These are phyloP conservation scores for Cyberlindnera maclurae DNA, from an alignment of 805 yeast species.

Conservation along the genomic window DNA sequence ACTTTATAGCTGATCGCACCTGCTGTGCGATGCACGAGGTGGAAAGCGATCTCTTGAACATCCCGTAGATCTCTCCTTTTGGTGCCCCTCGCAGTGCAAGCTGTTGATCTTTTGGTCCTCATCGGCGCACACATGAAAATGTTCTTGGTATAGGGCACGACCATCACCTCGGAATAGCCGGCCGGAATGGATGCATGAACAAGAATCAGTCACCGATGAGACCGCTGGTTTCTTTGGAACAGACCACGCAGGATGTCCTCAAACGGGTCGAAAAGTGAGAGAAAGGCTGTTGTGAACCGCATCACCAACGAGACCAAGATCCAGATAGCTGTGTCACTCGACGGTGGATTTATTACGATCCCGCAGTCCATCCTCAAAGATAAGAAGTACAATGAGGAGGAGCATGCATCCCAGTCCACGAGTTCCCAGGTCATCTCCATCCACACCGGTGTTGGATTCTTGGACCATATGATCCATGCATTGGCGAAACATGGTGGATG, in stretches of 20 bases:
- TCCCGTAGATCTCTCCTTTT: too few relatives aligned
- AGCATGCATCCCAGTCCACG: constrained; percentile 59
- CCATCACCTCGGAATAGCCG: too few relatives aligned
- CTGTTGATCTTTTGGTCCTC: too few relatives aligned
- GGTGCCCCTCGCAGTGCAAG: too few relatives aligned
- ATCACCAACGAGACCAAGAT: constrained; percentile 91
- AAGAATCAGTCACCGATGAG: too few relatives aligned
- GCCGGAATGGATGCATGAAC: too few relatives aligned
- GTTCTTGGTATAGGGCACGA: too few relatives aligned
- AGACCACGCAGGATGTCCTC: too few relatives aligned
- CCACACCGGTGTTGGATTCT: constrained; percentile 89
- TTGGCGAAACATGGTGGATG: constrained; percentile 96
- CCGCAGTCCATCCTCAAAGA: constrained; percentile 48
- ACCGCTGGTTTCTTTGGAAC: too few relatives aligned
- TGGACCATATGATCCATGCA: constrained; percentile 97
- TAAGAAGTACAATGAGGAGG: constrained; percentile 34
- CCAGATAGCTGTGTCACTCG: constrained; percentile 74
- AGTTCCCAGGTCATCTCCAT: constrained; percentile 67
- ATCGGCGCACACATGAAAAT: too few relatives aligned
- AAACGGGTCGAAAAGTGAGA: constrained; percentile 3
- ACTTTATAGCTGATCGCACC: constrained; percentile 14
- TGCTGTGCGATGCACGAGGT: constrained; percentile 1
- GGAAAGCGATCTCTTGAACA: constrained; percentile 3
- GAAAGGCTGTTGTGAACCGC: constrained; percentile 37
- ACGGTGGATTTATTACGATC: constrained; percentile 74